phyloP scores from a whole-genome alignment of 306 rosid genomes.

The Herpetospermum pedunculosum region DNA sequence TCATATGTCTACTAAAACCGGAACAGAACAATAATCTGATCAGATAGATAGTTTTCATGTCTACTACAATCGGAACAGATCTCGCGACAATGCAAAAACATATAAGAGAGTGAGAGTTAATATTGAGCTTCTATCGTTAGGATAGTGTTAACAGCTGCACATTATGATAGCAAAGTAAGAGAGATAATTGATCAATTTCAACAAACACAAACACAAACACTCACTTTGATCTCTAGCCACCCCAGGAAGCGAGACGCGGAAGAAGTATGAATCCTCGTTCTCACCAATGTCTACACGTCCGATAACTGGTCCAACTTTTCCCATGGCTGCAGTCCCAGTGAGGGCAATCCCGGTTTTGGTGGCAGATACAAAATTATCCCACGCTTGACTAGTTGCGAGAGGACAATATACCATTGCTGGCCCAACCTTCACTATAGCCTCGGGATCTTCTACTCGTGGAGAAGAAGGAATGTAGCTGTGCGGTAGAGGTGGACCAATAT shows the following conservation, averaged over 20 bases:
- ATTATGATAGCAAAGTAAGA: background rate
- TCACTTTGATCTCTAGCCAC: conserved; percentile 80
- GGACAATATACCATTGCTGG: conserved; percentile 55
- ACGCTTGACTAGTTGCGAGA: conserved; percentile 34
- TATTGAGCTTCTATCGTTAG: background rate
- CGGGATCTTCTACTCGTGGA: conserved; percentile 19
- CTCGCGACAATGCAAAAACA: background rate
- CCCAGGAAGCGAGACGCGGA: conserved; percentile 72
- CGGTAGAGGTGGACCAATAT: conserved; percentile 31
- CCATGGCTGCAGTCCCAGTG: conserved; percentile 64
- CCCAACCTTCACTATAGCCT: conserved; percentile 21
- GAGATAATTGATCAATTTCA: background rate
- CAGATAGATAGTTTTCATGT: background rate
- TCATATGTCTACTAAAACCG: background rate
- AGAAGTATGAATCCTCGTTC: conserved; percentile 51
- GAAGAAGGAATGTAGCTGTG: conserved; percentile 22
- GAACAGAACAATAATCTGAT: too few species aligned
- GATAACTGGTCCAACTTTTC: conserved; percentile 48
- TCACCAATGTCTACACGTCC: conserved; percentile 77
- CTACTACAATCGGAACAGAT: too few species aligned
- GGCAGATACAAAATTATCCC: conserved; percentile 45
- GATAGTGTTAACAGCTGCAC: background rate
- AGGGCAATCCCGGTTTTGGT: conserved; percentile 40
- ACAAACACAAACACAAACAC: conserved; percentile 45
- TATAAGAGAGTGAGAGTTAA: background rate